Evolutionary conservation across 306 rosid genomes (phyloP), one percentile per base, ranked within the genome.

Genomic region (Malus fusca): DNA sequence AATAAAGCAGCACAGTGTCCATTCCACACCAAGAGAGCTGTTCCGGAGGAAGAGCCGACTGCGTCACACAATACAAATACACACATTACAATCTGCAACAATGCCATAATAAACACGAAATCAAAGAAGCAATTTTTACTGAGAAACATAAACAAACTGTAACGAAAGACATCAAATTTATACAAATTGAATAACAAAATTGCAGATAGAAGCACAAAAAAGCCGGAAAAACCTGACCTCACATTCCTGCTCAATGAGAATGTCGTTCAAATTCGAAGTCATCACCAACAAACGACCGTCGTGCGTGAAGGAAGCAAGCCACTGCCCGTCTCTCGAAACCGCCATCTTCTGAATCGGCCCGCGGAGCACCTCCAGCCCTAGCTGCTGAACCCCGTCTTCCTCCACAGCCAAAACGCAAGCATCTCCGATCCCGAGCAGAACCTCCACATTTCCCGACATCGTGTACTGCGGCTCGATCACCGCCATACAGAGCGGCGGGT

Each of bases 21-120:
- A 95, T 88, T 78, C 98, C 98, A 81, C 98, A 92, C 97, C 98
- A 95, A 43, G 93, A 83, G 66, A 95, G 69, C 85, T 95, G 98
- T 83, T 88, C 85, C 1, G 98, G 98, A 67, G 98, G 96, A 77
- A 90, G 97, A 17, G 93, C 96, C 30, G 97, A 95, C 98, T 95
- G 88, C 69, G 69, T 13, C 22, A 25, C 67, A 61, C 44, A 68
- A 80, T 78, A 88, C 75, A 70, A 66, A 82, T 26, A 25, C 11
- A 25, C 40, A 33, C 66, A 56, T 56, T 56, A 72, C 25, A 22
- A 55, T 2, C 22, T 11, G 11, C 11, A 19, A 30, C 25, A 30
- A 5, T 70, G 18, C 62, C 11, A 17, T 30, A 26, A 70, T 11
- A 1, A 18, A 48, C 74, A 51, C 1, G 4, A 6, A 0, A 6